These are phyloP conservation scores for Trichoderma atrobrunneum DNA, from an alignment of 2,329 filamentous ascomycete species.

Conservation along the genomic window DNA sequence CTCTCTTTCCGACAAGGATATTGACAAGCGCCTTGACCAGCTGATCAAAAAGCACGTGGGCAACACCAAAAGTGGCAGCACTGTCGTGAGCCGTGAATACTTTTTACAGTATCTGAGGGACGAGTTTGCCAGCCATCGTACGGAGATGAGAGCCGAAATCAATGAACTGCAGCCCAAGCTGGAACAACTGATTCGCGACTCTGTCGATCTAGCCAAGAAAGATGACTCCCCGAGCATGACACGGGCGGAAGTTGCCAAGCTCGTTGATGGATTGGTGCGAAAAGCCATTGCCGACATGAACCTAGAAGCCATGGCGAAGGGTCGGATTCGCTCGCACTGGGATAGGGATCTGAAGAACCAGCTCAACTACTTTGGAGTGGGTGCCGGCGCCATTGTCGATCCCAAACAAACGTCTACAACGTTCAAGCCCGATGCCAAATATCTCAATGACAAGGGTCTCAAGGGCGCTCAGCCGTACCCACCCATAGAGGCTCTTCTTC, in stretches of 20 bases:
- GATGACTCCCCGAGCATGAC: conserved; percentile 34
- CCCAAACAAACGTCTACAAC: conserved; percentile 57
- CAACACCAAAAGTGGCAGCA: conserved; percentile 32
- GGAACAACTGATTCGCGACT: conserved; percentile 32
- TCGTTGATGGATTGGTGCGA: conserved; percentile 43
- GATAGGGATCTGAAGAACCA: conserved; percentile 47
- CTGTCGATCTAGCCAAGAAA: conserved; percentile 29
- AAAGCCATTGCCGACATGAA: conserved; percentile 45
- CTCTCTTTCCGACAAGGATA: conserved; percentile 31
- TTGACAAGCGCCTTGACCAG: conserved; percentile 36
- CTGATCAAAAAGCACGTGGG: conserved; percentile 38
- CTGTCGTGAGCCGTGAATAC: conserved; percentile 47
- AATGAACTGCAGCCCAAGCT: conserved; percentile 37
- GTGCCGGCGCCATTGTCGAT: conserved; percentile 65
- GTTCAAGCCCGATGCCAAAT: conserved; percentile 37
- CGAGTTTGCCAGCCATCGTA: conserved; percentile 38
- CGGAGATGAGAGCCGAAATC: conserved; percentile 42
- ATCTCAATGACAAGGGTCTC: conserved; percentile 25
- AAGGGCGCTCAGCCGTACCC: conserved; percentile 28
- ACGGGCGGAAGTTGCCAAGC: conserved; percentile 38
- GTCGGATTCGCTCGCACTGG: conserved; percentile 46
- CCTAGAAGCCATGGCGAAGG: conserved; percentile 46
- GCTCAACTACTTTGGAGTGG: conserved; percentile 71
- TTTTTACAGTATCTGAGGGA: conserved; percentile 45
- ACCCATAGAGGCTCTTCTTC: conserved; percentile 55